Evolutionary conservation across 768 basidiomycete species (phyloP).

Genomic region (Mrakia gelida): DNA sequence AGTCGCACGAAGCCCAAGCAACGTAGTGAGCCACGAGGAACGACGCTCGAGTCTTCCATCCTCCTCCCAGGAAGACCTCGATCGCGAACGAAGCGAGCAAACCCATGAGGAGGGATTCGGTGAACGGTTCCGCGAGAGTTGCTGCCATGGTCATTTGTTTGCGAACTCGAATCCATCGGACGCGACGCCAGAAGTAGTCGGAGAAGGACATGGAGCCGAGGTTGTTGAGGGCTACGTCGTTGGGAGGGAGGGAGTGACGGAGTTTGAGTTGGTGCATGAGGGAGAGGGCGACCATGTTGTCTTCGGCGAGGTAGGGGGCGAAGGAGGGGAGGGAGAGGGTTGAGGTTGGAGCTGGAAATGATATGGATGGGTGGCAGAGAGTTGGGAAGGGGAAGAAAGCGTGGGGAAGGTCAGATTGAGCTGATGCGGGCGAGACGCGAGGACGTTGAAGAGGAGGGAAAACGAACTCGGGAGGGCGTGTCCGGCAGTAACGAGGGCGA

Average conservation of each 20-base stretch:
- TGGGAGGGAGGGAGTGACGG: conserved; percentile 75
- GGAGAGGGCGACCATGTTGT: conserved; percentile 91
- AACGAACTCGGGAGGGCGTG: conserved; percentile 16
- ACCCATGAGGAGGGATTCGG: conserved; percentile 73
- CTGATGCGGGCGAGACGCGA: neutral
- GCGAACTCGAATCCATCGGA: conserved; percentile 94
- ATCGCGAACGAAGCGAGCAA: conserved; percentile 59
- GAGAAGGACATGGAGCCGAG: conserved; percentile 79
- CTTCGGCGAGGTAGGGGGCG: conserved; percentile 86
- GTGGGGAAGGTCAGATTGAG: too few relatives aligned
- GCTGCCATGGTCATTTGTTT: conserved; percentile 87
- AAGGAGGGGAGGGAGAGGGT: conserved; percentile 51
- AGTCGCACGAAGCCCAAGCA: conserved; percentile 69
- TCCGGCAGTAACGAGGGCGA: conserved; percentile 60
- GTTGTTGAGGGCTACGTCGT: conserved; percentile 81
- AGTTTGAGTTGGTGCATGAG: conserved; percentile 90
- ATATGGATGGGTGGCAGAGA: neutral
- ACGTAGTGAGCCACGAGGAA: conserved; percentile 81
- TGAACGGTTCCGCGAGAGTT: conserved; percentile 85
- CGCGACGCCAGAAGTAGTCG: conserved; percentile 82
- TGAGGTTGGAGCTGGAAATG: neutral
- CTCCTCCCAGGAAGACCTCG: conserved; percentile 53
- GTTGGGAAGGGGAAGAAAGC: neutral
- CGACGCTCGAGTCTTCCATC: conserved; percentile 43
- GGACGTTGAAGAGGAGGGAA: neutral